Base-by-base conservation (phyloP, 2,329 filamentous ascomycete species). In the Fusarium multiceps region DNA sequence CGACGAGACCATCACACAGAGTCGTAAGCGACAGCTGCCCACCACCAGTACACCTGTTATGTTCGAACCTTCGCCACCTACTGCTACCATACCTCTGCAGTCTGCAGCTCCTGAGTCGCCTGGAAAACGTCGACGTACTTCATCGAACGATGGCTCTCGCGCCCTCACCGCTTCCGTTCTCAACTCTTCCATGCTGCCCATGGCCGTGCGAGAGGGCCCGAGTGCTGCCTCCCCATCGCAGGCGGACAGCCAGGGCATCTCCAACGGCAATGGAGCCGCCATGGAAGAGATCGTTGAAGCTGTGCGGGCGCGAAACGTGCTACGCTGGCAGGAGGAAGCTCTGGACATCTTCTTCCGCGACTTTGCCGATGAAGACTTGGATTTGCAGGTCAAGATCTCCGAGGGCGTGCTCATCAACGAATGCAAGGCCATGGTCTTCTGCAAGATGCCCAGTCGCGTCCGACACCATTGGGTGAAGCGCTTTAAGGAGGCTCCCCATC, bases 391-490 rank as follows among this genome's bases (percentile, higher is more conserved):
- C 41, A 87, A 86, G 76, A 86, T 89, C 34, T 86, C 86, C 0
- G 87, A 89, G 75, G 86, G 86, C 66, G 83, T 86, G 2, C 80
- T 89, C 27, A 83, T 85, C n/a, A 85, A 88, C 68, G 85, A 88
- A 67, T 86, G 85, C 73, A 88, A 87, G 74, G 87, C 87, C 30
- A 85, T 89, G 82, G 83, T 89, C 43, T 89, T 89, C 68, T 88
- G 86, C 79, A 89, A 89, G 78, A 89, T 89, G 86, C 84, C 86
- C 0, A 77, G 81, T 4, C 74, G 77, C 13, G 76, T 89, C 64
- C 80, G 87, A 49, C 81, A 83, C 63, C 86, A 89, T 71, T 89
- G 87, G 87, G 84, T 89, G 4, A 84, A 82, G 72, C 78, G 84
- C 57, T 78, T 88, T 57, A 77, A 85, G 27, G 86, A 88, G 68